Conservation (phyloP, 2,329 filamentous ascomycete species). For the Zarea fungicola region DNA sequence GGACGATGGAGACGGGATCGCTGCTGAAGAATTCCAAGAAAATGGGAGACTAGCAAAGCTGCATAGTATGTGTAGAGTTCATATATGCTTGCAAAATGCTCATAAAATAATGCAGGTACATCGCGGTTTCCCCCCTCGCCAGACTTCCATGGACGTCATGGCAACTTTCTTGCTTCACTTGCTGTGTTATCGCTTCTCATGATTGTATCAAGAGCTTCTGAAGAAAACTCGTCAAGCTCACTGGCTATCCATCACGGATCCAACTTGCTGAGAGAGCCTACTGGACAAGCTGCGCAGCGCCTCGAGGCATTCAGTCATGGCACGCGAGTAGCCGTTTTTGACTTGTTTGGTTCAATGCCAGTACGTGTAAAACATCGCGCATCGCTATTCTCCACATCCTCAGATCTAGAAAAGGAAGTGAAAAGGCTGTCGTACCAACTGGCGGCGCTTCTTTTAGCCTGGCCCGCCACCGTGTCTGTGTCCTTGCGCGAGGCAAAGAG, state of each 20-base stretch:
- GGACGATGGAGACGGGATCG: slow-evolving; percentile 79
- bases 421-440: slow-evolving; percentile 54
- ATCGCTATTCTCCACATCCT: slow-evolving; percentile 43
- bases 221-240: slow-evolving; percentile 56
- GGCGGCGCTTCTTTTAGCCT: slow-evolving; percentile 65
- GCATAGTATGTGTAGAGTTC: slow-evolving; percentile 52
- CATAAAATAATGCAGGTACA: slow-evolving; percentile 58
- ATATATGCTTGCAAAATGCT: neutral
- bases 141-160: slow-evolving; percentile 59
- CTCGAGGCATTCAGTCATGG: slow-evolving; percentile 57
- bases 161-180: slow-evolving; percentile 72
- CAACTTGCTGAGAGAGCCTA: slow-evolving; percentile 57
- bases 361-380: slow-evolving; percentile 81
- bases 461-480: slow-evolving; percentile 52
- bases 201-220: slow-evolving; percentile 65
- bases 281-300: slow-evolving; percentile 54
- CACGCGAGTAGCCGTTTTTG: slow-evolving; percentile 68
- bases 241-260: slow-evolving; percentile 67
- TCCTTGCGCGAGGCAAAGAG: slow-evolving; percentile 48
- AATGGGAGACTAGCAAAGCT: slow-evolving; percentile 66
- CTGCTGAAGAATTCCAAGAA: slow-evolving; percentile 63
- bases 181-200: slow-evolving; percentile 70
- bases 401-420: slow-evolving; percentile 58
- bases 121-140: slow-evolving; percentile 48
- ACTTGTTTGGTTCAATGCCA: slow-evolving; percentile 86